Evolutionary conservation across 2,329 filamentous ascomycete genomes (phyloP).

Genomic region (Septoria linicola): DNA sequence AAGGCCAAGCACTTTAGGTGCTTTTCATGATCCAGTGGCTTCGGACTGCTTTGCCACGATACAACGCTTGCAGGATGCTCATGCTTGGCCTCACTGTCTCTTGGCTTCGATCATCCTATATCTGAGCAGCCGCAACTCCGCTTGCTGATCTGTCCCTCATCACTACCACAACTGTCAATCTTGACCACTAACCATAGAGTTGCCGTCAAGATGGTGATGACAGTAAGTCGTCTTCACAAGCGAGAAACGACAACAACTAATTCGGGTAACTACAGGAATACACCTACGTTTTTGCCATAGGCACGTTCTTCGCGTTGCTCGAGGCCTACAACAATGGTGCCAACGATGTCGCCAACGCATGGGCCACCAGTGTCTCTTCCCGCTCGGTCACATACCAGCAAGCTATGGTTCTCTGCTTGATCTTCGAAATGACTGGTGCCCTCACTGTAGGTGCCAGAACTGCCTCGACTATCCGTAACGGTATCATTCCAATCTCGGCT

Average conservation of each 20-base stretch:
- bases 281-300: conserved; percentile 55
- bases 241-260: neutral
- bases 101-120: conserved; percentile 7
- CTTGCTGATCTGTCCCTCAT: conserved; percentile 3
- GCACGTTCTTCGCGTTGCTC: conserved; percentile 62
- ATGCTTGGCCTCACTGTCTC: conserved; percentile 3
- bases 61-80: conserved; percentile 6
- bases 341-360: conserved; percentile 55
- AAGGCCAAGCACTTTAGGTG: neutral
- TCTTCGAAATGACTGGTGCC: conserved; percentile 55
- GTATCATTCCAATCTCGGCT: conserved; percentile 52
- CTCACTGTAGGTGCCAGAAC: conserved; percentile 53
- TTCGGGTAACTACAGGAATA: conserved; percentile 9
- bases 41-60: conserved; percentile 1
- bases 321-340: conserved; percentile 63
- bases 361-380: conserved; percentile 54
- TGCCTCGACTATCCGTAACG: conserved; percentile 61
- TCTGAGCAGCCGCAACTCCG: conserved; percentile 1
- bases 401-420: conserved; percentile 49
- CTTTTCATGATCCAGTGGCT: conserved; percentile 4
- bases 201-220: conserved; percentile 12
- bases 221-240: neutral
- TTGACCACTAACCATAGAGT: neutral
- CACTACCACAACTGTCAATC: conserved; percentile 2
- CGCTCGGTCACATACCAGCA: conserved; percentile 53